Conservation (phyloP, 1,284 basidiomycete genomes). For the Trichosporon asahii region DNA sequence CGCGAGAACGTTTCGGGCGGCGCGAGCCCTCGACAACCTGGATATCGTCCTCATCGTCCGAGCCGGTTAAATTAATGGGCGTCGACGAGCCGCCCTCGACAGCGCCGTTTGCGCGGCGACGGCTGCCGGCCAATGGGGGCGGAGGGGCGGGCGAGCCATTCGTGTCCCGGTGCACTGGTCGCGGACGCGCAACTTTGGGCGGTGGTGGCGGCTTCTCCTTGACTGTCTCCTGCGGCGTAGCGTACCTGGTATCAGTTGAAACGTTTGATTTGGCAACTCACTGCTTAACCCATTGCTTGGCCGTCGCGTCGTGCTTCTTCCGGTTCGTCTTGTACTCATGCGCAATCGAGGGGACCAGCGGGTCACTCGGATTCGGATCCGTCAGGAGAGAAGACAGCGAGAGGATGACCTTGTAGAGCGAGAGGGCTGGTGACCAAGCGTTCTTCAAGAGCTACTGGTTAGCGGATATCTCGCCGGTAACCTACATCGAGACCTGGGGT, state of each 20-base stretch:
- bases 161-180: constrained; percentile 17
- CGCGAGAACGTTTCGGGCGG: constrained; percentile 18
- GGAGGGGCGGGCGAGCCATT: constrained; percentile 22
- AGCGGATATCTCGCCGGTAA: background rate
- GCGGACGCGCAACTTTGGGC: constrained; percentile 15
- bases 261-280: constrained; percentile 53
- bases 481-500: constrained; percentile 48
- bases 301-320: constrained; percentile 83
- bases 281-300: constrained; percentile 92
- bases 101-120: constrained; percentile 25
- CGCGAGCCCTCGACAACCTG: constrained; percentile 2
- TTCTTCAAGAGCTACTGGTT: constrained; percentile 72
- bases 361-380: constrained; percentile 92
- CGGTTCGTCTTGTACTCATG: constrained; percentile 89
- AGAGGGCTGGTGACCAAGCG: constrained; percentile 86
- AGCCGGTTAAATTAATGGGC: constrained; percentile 14
- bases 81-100: constrained; percentile 11
- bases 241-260: constrained; percentile 32
- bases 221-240: constrained; percentile 27
- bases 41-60: constrained; percentile 20
- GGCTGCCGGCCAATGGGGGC: constrained; percentile 11
- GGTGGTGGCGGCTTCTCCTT: constrained; percentile 11
- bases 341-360: constrained; percentile 55
- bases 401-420: constrained; percentile 85
- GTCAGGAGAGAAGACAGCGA: constrained; percentile 96